Percentiles rank a stretch among this genome's conserved stretches.
These are phyloP conservation scores for Plantago lanceolata DNA, from an alignment of 305 asterid genomes.

Conservation along the genomic window DNA sequence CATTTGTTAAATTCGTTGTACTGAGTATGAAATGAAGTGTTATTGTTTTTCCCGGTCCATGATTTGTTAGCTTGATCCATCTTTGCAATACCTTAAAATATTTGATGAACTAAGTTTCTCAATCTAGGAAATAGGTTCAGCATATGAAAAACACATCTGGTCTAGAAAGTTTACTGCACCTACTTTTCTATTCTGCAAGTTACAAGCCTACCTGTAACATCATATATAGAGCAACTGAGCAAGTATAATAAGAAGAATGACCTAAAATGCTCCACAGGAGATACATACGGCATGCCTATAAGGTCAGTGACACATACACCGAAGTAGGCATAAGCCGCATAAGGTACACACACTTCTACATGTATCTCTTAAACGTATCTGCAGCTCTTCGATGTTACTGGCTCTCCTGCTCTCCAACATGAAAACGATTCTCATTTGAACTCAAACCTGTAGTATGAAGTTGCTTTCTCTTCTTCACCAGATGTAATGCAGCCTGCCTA, in stretches of 20 bases:
- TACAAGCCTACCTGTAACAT: too few species aligned
- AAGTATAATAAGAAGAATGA: not conserved
- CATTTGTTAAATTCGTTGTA: not conserved
- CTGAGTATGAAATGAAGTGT: not conserved
- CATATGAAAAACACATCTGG: too few species aligned
- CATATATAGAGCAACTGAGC: too few species aligned
- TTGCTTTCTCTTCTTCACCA: slow-evolving; percentile 66
- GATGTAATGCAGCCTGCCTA: slow-evolving; percentile 56
- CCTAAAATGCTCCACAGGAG: not conserved
- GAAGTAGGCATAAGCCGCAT: not conserved
- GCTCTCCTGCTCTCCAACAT: slow-evolving; percentile 48
- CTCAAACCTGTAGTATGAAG: slow-evolving; percentile 67
- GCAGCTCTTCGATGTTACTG: slow-evolving; percentile 3
- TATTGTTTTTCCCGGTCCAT: too few species aligned
- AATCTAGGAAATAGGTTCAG: not conserved
- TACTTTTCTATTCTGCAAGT: not conserved
- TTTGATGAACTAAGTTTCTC: not conserved
- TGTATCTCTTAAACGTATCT: not conserved
- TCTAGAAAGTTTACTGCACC: too few species aligned
- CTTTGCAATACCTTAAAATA: not conserved
- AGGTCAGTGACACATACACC: not conserved
- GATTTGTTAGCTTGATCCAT: not conserved
- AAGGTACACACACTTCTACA: not conserved
- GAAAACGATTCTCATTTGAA: slow-evolving; percentile 47
- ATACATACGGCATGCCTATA: not conserved